A percentile compares a stretch with the other conserved stretches of the same genome.
Evolutionary conservation across 768 basidiomycete genomes (phyloP).

Genomic region (Cystoderma amianthinum): DNA sequence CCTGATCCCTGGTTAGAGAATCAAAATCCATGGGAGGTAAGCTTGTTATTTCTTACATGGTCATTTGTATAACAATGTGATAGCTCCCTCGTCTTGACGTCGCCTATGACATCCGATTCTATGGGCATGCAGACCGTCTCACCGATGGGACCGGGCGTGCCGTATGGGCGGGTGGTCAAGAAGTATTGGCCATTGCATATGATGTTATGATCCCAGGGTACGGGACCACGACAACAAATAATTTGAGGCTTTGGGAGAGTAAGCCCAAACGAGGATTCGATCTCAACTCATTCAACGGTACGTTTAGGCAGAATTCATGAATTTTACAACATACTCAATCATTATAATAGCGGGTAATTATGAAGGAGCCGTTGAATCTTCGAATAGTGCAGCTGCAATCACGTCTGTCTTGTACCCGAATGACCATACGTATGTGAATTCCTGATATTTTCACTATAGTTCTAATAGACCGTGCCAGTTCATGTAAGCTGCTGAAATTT

Average conservation of each 20-base stretch:
- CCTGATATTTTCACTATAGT: neutral
- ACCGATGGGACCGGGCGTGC: conserved; percentile 54
- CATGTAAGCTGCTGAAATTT: conserved; percentile 28
- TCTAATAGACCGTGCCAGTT: conserved; percentile 14
- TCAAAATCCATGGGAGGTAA: conserved; percentile 79
- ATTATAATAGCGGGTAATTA: conserved; percentile 75
- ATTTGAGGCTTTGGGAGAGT: conserved; percentile 79
- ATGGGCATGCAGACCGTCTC: conserved; percentile 72
- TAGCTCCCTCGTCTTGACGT: conserved; percentile 78
- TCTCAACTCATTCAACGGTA: conserved; percentile 91
- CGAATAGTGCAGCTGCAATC: conserved; percentile 88
- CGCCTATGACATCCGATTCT: conserved; percentile 80
- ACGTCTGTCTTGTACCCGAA: conserved; percentile 96
- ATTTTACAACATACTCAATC: neutral
- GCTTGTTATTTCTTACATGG: neutral
- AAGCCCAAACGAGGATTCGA: conserved; percentile 90
- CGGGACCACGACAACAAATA: conserved; percentile 81
- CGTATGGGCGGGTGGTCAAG: conserved; percentile 84
- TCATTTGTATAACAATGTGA: neutral
- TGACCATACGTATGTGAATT: conserved; percentile 62
- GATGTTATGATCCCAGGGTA: conserved; percentile 93
- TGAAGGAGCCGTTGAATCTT: conserved; percentile 80
- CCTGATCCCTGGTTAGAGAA: conserved; percentile 91
- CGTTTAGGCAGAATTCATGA: conserved; percentile 4
- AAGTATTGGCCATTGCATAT: conserved; percentile 89